phyloP scores from a whole-genome alignment of 306 rosid genomes.

The Lagenaria siceraria region DNA sequence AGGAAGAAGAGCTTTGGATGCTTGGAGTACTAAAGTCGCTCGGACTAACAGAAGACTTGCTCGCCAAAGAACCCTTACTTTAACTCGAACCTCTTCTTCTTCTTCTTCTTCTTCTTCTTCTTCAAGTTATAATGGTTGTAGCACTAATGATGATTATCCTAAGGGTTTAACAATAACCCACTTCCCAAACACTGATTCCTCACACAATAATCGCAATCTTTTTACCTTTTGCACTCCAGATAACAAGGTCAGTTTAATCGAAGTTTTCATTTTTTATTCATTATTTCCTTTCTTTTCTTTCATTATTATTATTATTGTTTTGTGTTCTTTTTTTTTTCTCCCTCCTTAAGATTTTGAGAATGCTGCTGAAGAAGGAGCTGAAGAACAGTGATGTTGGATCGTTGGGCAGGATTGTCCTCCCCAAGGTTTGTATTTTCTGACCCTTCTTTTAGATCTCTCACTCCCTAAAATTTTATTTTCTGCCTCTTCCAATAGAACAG shows the following conservation, averaged over 20 bases:
- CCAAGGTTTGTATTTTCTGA: conserved; percentile 38
- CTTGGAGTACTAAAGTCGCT: conserved; percentile 20
- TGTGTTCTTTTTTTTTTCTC: background rate
- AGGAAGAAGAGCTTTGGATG: conserved; percentile 4
- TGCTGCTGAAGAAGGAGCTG: conserved; percentile 35
- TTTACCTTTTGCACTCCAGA: conserved; percentile 22
- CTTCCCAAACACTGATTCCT: background rate
- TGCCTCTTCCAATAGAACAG: background rate
- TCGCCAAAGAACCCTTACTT: conserved; percentile 23
- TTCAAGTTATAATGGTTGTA: background rate
- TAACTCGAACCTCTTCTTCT: background rate
- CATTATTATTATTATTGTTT: background rate
- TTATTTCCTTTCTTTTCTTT: background rate
- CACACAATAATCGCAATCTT: background rate
- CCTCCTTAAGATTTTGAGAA: conserved; percentile 22
- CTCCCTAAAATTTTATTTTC: background rate
- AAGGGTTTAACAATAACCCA: background rate
- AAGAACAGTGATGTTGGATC: conserved; percentile 38
- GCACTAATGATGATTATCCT: background rate
- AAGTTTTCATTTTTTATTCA: background rate
- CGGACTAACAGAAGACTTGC: conserved; percentile 29
- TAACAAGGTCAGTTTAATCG: conserved; percentile 29
- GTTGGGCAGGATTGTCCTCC: conserved; percentile 52
- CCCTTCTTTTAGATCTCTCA: background rate
- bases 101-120: background rate